phyloP scores from a whole-genome alignment of 495 filamentous ascomycete species.

The Aspergillus taichungensis region DNA sequence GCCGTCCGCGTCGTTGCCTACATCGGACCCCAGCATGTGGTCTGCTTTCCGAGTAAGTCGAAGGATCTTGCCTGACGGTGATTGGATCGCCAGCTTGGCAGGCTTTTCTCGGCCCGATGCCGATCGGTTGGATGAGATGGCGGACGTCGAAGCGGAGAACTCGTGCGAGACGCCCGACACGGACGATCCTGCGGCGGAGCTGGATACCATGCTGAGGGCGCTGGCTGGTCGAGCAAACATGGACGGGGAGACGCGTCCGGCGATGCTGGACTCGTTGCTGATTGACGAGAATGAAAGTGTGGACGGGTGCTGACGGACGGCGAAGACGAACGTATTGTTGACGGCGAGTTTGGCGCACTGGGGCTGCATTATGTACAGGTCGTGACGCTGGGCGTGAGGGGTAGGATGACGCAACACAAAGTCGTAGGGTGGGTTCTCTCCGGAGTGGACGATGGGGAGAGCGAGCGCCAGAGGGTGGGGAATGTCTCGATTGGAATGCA shows the following conservation, averaged over 20 bases:
- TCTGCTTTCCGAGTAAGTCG: constrained; percentile 85
- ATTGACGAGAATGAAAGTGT: constrained; percentile 39
- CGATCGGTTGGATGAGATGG: constrained; percentile 47
- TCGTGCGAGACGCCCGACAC: constrained; percentile 35
- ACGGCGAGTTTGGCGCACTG: constrained; percentile 79
- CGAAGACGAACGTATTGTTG: constrained; percentile 97
- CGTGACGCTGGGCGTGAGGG: constrained; percentile 90
- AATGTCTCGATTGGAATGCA: constrained; percentile 92
- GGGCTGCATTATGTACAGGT: constrained; percentile 91
- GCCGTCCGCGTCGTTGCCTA: constrained; percentile 52
- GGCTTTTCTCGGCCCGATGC: constrained; percentile 60
- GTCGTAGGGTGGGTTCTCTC: constrained; percentile 87
- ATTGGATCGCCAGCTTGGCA: constrained; percentile 91
- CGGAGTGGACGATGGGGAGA: constrained; percentile 83
- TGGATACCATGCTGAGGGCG: constrained; percentile 69
- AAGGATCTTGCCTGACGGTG: constrained; percentile 90
- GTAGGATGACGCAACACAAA: constrained; percentile 92
- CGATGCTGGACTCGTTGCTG: constrained; percentile 39
- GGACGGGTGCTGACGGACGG: constrained; percentile 85
- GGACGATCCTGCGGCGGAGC: constrained; percentile 30
- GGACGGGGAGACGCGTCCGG: constrained; percentile 50
- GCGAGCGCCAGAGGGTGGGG: constrained; percentile 86
- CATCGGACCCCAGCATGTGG: constrained; percentile 42
- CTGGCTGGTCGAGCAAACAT: constrained; percentile 66
- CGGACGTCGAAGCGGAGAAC: constrained; percentile 39